Conservation (phyloP, 169 alveolate species). For the Pseudocohnilembus persalinus region DNA sequence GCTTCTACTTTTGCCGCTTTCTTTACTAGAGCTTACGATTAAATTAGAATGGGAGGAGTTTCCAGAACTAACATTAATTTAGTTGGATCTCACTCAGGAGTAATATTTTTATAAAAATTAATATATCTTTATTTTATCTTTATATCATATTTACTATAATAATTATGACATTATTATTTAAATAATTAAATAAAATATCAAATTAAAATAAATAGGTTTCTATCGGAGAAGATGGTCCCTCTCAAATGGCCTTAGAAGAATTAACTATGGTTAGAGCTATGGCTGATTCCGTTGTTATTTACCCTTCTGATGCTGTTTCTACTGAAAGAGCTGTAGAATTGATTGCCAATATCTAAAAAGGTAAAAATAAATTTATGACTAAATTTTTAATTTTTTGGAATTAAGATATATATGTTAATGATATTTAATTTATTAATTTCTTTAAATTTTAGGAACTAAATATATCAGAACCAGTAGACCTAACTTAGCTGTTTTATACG, state of each 20-base stretch:
- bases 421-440: too few relatives aligned
- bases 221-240: constrained; percentile 73
- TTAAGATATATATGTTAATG: too few relatives aligned
- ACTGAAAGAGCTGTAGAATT: constrained; percentile 56
- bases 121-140: too few relatives aligned
- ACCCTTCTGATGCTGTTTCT: constrained; percentile 67
- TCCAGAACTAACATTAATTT: constrained; percentile 51
- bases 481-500: constrained; percentile 39
- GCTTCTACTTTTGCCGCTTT: constrained; percentile 66
- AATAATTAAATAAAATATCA: too few relatives aligned
- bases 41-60: constrained; percentile 66
- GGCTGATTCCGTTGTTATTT: constrained; percentile 49
- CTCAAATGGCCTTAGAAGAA: constrained; percentile 72
- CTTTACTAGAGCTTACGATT: constrained; percentile 65
- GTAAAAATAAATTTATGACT: too few relatives aligned
- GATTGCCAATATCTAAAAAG: constrained; percentile 56
- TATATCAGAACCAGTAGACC: constrained; percentile 63
- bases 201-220: too few relatives aligned
- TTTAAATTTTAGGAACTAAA: too few relatives aligned
- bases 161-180: too few relatives aligned
- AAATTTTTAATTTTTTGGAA: too few relatives aligned
- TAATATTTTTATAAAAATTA: too few relatives aligned
- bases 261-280: constrained; percentile 58
- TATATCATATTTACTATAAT: too few relatives aligned
- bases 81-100: constrained; percentile 71